phyloP scores from a whole-genome alignment of 495 filamentous ascomycete species.

The Astrothelium macrocarpum region DNA sequence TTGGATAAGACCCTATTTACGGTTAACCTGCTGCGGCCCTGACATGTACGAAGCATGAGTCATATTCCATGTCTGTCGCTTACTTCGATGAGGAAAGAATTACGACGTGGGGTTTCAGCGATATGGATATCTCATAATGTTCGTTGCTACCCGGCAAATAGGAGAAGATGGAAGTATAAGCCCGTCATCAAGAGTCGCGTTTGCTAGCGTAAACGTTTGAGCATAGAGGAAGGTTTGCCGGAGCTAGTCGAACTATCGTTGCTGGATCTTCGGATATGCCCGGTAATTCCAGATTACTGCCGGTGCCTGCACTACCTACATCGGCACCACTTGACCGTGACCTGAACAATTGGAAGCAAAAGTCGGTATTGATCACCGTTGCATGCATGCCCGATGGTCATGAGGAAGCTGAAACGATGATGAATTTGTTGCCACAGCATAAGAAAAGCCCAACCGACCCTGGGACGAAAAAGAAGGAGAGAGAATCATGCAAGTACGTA shows the following conservation, averaged over 20 bases:
- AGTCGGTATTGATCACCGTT: too few relatives aligned
- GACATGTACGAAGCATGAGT: neutral
- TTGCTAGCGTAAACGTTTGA: neutral
- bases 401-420: too few relatives aligned
- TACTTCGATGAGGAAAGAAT: neutral
- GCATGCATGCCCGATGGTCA: too few relatives aligned
- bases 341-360: too few relatives aligned
- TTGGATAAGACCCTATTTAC: neutral
- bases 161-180: neutral
- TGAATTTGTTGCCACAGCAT: too few relatives aligned
- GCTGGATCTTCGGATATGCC: neutral
- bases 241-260: neutral
- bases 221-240: neutral
- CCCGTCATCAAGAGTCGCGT: neutral
- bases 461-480: too few relatives aligned
- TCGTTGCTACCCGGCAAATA: neutral
- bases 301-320: too few relatives aligned
- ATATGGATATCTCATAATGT: neutral
- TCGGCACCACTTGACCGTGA: too few relatives aligned
- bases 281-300: too few relatives aligned
- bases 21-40: neutral
- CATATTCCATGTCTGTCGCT: neutral
- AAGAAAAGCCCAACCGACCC: too few relatives aligned
- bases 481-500: too few relatives aligned
- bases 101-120: neutral